Evolutionary conservation across 805 yeast species (phyloP).

Genomic region (Yamadazyma laniorum): DNA sequence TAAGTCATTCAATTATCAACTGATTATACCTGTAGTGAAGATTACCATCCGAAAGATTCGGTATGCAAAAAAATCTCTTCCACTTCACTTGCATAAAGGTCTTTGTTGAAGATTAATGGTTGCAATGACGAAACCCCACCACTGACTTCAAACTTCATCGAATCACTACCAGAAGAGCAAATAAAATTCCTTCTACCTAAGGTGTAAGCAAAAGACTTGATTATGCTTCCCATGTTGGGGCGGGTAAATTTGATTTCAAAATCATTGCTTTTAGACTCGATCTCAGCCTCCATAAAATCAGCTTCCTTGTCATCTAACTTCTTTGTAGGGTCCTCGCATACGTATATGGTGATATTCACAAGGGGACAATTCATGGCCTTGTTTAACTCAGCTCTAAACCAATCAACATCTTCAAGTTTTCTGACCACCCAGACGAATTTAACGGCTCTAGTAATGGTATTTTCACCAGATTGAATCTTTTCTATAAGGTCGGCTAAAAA

Average conservation of each 20-base stretch:
- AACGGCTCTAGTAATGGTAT: slow-evolving; percentile 23
- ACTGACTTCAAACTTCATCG: slow-evolving; percentile 39
- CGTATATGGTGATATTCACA: slow-evolving; percentile 25
- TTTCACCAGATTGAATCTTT: slow-evolving; percentile 13
- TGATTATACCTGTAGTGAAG: too few species aligned
- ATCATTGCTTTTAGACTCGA: not conserved
- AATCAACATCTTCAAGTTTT: slow-evolving; percentile 28
- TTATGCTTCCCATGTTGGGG: slow-evolving; percentile 1
- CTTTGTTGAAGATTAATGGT: slow-evolving; percentile 26
- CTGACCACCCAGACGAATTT: slow-evolving; percentile 48
- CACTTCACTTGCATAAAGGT: slow-evolving; percentile 22
- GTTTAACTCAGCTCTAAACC: slow-evolving; percentile 40
- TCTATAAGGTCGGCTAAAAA: slow-evolving; percentile 30
- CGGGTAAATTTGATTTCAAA: slow-evolving; percentile 14
- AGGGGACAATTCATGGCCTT: slow-evolving; percentile 22
- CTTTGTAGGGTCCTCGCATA: slow-evolving; percentile 9
- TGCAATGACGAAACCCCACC: slow-evolving; percentile 43
- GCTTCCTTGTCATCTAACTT: not conserved
- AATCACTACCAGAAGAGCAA: slow-evolving; percentile 46
- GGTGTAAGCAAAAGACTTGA: not conserved
- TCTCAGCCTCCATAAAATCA: not conserved
- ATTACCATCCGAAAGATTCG: slow-evolving; percentile 49
- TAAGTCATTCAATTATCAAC: too few species aligned
- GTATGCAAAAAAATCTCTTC: slow-evolving; percentile 51
- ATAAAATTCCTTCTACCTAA: slow-evolving; percentile 34